Percentiles rank a stretch among this genome's conserved stretches.
phyloP scores from a whole-genome alignment of 139 green algal species.

The Chlamydomonas schloesseri region DNA sequence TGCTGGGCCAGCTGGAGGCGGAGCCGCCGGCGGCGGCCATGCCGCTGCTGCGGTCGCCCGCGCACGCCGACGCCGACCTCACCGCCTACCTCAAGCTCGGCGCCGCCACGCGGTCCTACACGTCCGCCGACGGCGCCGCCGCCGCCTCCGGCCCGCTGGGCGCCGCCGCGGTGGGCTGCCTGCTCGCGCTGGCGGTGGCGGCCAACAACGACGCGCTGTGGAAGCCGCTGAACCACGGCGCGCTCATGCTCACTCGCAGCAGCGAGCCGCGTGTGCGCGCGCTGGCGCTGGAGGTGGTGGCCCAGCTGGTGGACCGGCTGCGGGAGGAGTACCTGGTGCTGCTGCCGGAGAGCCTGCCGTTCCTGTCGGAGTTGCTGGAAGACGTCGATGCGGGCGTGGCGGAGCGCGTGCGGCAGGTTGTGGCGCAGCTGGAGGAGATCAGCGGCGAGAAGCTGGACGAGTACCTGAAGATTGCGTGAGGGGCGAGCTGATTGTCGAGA shows the following conservation, averaged over 20 bases:
- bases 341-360: conserved; percentile 91
- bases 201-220: conserved; percentile 81
- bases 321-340: conserved; percentile 88
- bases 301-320: conserved; percentile 72
- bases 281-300: conserved; percentile 64
- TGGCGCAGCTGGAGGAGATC: conserved; percentile 83
- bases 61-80: conserved; percentile 42
- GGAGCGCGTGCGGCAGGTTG: conserved; percentile 66
- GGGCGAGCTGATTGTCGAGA: no score
- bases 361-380: conserved; percentile 93
- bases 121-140: conserved; percentile 1
- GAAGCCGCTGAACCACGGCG: conserved; percentile 88
- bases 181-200: conserved; percentile 85
- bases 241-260: conserved; percentile 63
- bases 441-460: conserved; percentile 87
- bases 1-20: conserved; percentile 66
- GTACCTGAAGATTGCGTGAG: conserved; percentile 80
- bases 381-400: conserved; percentile 81
- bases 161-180: conserved; percentile 52
- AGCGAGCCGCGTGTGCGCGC: conserved; percentile 3
- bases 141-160: conserved; percentile 28
- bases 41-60: not conserved
- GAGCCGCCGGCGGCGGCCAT: conserved; percentile 39
- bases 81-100: conserved; percentile 31
- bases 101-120: conserved; percentile 7